Conservation (phyloP, 2,329 filamentous ascomycete genomes). For the Alternaria ventricosa region DNA sequence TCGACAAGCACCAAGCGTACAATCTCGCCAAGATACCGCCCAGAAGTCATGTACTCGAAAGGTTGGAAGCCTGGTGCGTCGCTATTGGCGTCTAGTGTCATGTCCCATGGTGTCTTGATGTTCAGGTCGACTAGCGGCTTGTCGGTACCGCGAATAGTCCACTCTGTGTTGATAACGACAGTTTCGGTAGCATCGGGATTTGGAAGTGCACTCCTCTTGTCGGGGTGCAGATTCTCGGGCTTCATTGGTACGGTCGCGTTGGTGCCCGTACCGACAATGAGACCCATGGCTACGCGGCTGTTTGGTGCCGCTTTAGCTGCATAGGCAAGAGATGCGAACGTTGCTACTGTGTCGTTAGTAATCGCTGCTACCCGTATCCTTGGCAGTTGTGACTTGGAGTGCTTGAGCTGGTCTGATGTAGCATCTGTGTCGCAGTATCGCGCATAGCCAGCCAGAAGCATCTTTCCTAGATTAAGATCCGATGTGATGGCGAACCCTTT, state of each 20-base stretch:
- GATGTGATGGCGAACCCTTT: constrained; percentile 71
- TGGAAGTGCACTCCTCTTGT: constrained; percentile 60
- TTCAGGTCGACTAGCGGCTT: constrained; percentile 67
- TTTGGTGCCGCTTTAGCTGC: constrained; percentile 66
- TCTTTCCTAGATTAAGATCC: constrained; percentile 65
- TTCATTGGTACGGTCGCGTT: constrained; percentile 81
- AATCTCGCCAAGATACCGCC: constrained; percentile 78
- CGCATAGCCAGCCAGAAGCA: constrained; percentile 66
- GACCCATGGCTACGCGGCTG: constrained; percentile 75
- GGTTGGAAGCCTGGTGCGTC: constrained; percentile 79
- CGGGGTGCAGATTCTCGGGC: constrained; percentile 65
- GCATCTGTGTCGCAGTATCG: constrained; percentile 55
- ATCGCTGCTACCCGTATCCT: constrained; percentile 76
- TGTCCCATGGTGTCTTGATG: constrained; percentile 75
- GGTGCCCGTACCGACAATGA: constrained; percentile 82
- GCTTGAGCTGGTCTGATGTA: constrained; percentile 25
- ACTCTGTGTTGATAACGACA: constrained; percentile 83
- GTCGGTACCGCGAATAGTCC: constrained; percentile 80
- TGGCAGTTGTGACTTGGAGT: constrained; percentile 52
- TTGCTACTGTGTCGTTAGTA: constrained; percentile 82
- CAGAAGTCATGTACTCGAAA: constrained; percentile 84
- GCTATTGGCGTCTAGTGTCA: constrained; percentile 68
- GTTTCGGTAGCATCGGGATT: constrained; percentile 57
- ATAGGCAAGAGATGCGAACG: constrained; percentile 78
- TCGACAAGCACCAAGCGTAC: constrained; percentile 73